phyloP scores from a whole-genome alignment of 139 green algal species.

The Pedinophyceae sp. region DNA sequence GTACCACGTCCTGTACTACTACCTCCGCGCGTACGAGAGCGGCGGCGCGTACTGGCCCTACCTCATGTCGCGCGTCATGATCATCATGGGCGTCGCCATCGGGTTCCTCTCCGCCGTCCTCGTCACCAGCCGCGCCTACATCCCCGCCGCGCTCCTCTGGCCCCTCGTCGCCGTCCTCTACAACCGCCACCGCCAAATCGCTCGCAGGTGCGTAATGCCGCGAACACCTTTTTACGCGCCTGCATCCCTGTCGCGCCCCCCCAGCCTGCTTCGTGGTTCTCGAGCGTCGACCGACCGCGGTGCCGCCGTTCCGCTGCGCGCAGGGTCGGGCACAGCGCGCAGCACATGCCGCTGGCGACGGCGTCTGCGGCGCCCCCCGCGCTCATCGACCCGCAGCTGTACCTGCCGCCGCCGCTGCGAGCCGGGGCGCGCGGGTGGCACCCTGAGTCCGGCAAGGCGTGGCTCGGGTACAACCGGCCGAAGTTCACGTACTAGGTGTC shows the following conservation, averaged over 20 bases:
- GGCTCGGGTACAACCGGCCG: slow-evolving; percentile 1
- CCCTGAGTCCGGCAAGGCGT: not conserved
- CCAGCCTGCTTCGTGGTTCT: too few relatives aligned
- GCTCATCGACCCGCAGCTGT: not conserved
- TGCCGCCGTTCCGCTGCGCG: too few relatives aligned
- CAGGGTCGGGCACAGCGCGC: not conserved
- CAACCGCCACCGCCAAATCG: too few relatives aligned
- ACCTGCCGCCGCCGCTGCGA: not conserved
- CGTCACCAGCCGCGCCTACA: not conserved
- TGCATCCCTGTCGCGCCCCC: too few relatives aligned
- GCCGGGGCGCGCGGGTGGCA: not conserved
- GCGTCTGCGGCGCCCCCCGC: not conserved
- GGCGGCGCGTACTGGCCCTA: not conserved
- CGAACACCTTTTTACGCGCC: too few relatives aligned
- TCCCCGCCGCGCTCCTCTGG: not conserved
- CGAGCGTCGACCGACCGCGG: too few relatives aligned
- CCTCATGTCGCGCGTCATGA: not conserved
- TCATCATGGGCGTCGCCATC: not conserved
- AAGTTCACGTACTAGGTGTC: too few relatives aligned
- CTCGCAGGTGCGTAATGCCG: too few relatives aligned
- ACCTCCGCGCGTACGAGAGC: not conserved
- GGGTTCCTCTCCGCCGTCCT: not conserved
- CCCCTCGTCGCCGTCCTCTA: too few relatives aligned
- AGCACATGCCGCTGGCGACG: slow-evolving; percentile 1
- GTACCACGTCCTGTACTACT: not conserved